These are phyloP conservation scores for Martiniozyma asiatica DNA, from an alignment of 1,139 yeast species.

Conservation along the genomic window DNA sequence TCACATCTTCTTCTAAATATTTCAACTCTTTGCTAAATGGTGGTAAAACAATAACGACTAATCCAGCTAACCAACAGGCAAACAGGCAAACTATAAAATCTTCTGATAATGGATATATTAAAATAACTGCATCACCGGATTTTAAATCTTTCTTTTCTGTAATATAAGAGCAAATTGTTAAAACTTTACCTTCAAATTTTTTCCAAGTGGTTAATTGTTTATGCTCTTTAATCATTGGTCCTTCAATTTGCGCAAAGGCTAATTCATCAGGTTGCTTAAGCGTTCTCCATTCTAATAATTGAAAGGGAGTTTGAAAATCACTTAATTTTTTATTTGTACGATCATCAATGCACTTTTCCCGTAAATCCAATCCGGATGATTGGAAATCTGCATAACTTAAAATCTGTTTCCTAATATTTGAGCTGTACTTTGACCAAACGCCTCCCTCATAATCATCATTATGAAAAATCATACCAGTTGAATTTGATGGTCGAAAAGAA, in stretches of 20 bases:
- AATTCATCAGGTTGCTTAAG: slow-evolving; percentile 64
- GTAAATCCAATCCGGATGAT: slow-evolving; percentile 65
- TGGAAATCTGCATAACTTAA: slow-evolving; percentile 43
- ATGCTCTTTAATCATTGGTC: slow-evolving; percentile 34
- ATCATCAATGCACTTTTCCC: slow-evolving; percentile 65
- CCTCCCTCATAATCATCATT: slow-evolving; percentile 78
- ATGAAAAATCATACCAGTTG: slow-evolving; percentile 59
- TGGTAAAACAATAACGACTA: slow-evolving; percentile 68
- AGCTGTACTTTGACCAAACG: slow-evolving; percentile 69
- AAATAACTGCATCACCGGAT: slow-evolving; percentile 62
- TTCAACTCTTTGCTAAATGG: slow-evolving; percentile 60
- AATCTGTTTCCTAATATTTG: slow-evolving; percentile 44
- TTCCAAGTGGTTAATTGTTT: slow-evolving; percentile 44
- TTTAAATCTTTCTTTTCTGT: slow-evolving; percentile 38
- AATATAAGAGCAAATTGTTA: slow-evolving; percentile 55
- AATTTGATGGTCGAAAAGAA: slow-evolving; percentile 60
- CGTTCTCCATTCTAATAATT: slow-evolving; percentile 70
- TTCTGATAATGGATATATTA: slow-evolving; percentile 81
- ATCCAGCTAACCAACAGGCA: slow-evolving; percentile 79
- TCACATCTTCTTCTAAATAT: slow-evolving; percentile 64
- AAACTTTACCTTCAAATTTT: slow-evolving; percentile 65
- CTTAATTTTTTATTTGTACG: slow-evolving; percentile 64
- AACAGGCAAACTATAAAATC: slow-evolving; percentile 74
- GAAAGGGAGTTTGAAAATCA: slow-evolving; percentile 60
- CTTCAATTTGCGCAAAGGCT: slow-evolving; percentile 63